Base-by-base conservation (phyloP, 768 basidiomycete genomes). In the Boletus eberwhitei region DNA sequence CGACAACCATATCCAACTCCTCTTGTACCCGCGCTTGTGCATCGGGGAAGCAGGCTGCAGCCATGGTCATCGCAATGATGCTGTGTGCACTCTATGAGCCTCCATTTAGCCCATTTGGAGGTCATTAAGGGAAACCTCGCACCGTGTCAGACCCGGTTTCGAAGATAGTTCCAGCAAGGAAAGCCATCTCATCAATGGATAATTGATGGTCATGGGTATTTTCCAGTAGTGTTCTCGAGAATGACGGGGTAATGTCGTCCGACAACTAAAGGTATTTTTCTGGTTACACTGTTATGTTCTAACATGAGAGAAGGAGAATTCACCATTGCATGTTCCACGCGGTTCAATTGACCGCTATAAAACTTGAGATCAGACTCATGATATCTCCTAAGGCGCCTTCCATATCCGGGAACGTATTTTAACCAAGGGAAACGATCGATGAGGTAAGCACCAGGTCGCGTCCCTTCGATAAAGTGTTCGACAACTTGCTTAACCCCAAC, bases 131-230 rank as follows among this genome's bases (percentile, higher is more conserved):
- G 5, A 48, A 21, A 22, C 3, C 11, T 12, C 37, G 55, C 50
- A 74, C 76, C 39, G 84, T 85, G 54, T 83, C 85, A 0, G 77
- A 77, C 5, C 84, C 84, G 11, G 83, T 84, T 41, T 80, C 84
- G 57, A 83, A 85, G 65, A 85, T 74, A 26, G 75, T 75, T 2
- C 85, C 85, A 1, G 80, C 78, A 39, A 87, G 76, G 61, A 80
- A 86, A 0, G 83, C 73, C 14, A 78, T 77, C 52, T 87, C 82
- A 48, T 79, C 72, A 40, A 77, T 70, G 4, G 80, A 74, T 9
- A 86, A 71, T 6, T 74, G 76, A 35, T 81, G 75, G 38, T 79
- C 76, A 0, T 64, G 54, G 55, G 77, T 75, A 11, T 74, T 74
- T 55, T 84, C 81, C 7, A 85, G 63, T 17, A 86, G 71, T 31